These are phyloP conservation scores for Diaporthe longicolla DNA, from an alignment of 2,329 filamentous ascomycete genomes.

Conservation along the genomic window DNA sequence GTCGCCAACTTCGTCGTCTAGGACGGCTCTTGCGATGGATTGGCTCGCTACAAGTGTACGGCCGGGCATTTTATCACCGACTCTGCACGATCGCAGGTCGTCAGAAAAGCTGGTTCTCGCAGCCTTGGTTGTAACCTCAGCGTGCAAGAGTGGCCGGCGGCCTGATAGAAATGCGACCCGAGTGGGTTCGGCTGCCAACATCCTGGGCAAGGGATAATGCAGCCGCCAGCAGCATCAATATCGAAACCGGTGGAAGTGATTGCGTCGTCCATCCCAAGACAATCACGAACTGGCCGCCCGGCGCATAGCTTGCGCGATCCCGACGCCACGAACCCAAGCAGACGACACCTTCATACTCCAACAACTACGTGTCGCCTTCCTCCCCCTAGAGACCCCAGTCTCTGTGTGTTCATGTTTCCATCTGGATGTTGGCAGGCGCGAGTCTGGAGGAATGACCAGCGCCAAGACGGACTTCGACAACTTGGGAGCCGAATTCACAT, in stretches of 20 bases:
- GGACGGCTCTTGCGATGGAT: neutral
- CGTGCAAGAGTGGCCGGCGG: slow-evolving; percentile 43
- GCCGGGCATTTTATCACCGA: slow-evolving; percentile 40
- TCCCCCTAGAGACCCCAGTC: too few species aligned
- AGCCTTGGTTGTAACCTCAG: slow-evolving; percentile 36
- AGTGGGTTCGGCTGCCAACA: slow-evolving; percentile 9
- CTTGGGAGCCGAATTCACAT: slow-evolving; percentile 37
- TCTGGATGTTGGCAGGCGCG: slow-evolving; percentile 42
- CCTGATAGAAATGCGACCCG: slow-evolving; percentile 34
- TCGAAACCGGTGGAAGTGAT: neutral
- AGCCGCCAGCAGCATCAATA: neutral
- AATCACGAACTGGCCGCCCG: slow-evolving; percentile 44
- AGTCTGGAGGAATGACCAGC: slow-evolving; percentile 34
- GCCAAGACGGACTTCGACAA: slow-evolving; percentile 39
- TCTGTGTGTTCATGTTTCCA: slow-evolving; percentile 27
- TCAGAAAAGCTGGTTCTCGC: slow-evolving; percentile 39
- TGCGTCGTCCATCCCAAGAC: neutral
- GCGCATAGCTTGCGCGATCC: slow-evolving; percentile 11
- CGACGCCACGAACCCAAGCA: slow-evolving; percentile 29
- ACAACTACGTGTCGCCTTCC: neutral
- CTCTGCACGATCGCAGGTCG: slow-evolving; percentile 37
- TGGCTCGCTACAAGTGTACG: slow-evolving; percentile 31
- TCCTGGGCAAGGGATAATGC: slow-evolving; percentile 11
- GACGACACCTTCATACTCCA: slow-evolving; percentile 11
- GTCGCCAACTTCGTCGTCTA: neutral